Evolutionary conservation across 2,329 filamentous ascomycete genomes (phyloP), one percentile per base, ranked within the genome.

Genomic region (Fusarium phyllophilum): DNA sequence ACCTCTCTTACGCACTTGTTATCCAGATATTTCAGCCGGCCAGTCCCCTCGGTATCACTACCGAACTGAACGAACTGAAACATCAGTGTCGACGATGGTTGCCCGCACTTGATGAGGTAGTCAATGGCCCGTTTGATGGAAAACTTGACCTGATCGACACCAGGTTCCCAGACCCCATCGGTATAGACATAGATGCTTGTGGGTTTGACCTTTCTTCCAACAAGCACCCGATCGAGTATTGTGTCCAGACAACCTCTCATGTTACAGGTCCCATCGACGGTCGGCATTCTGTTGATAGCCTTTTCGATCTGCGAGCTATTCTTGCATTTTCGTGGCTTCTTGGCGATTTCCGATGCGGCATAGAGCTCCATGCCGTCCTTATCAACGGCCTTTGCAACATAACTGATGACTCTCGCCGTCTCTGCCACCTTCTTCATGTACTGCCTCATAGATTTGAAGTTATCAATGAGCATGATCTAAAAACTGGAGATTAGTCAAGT

Each of bases 11-110:
- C 14, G 3, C 54, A 56, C 11, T 44, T 15, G 8, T 61, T 20
- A 15, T 61, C 46, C 3, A 61, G 46, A 45, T 14, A 34, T 3
- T 20, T 7, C 14, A 61, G 3, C 13, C 38, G 38, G 2, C 20
- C 24, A 11, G 46, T 46, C 8, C 46, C 58, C 5, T 42, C 13
- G 3, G 10, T 10, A 33, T 55, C 39, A 14, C 8, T 18, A 15
- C 59, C 59, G 9, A 62, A 62, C 8, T 54, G 48, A 20, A 62
- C 36, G 14, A 62, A 62, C 22, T 62, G 48, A 20, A 62, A 62
- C 59, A 55, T 62, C 7, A 61, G 39, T 6, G 58, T 34, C 4
- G 44, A 39, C 9, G 56, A 38, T 1, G 42, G 17, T 13, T 48
- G 33, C 15, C 7, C 8, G 14, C 20, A 14, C 22, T 39, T n/a